These are phyloP conservation scores for Sphaceloma murrayae DNA, from an alignment of 2,329 filamentous ascomycete genomes.

Conservation along the genomic window DNA sequence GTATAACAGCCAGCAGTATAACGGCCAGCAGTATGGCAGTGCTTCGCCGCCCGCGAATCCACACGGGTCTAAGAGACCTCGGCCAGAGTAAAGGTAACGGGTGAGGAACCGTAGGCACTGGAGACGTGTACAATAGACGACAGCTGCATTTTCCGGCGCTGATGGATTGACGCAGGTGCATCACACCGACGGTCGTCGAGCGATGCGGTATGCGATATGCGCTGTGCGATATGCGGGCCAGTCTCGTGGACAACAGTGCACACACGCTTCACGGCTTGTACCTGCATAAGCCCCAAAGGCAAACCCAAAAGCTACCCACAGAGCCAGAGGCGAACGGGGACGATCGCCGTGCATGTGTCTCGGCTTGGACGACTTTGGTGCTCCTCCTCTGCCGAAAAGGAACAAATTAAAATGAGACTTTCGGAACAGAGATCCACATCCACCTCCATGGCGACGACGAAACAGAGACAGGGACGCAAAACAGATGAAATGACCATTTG, in stretches of 20 bases:
- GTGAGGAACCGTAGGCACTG: neutral
- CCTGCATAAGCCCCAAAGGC: slow-evolving; percentile 6
- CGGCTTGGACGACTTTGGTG: slow-evolving; percentile 4
- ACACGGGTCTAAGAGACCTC: slow-evolving; percentile 19
- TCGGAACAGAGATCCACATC: slow-evolving; percentile 4
- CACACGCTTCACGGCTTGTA: neutral
- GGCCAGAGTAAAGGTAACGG: slow-evolving; percentile 18
- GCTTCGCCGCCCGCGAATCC: slow-evolving; percentile 17
- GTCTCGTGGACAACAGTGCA: neutral
- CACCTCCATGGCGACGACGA: neutral
- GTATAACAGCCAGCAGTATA: slow-evolving; percentile 66
- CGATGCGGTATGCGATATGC: too few relatives aligned
- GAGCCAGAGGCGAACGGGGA: too few relatives aligned
- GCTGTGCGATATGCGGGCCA: too few relatives aligned
- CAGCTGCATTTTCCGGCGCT: too few relatives aligned
- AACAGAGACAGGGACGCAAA: neutral
- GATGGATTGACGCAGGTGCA: too few relatives aligned
- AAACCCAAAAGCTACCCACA: neutral
- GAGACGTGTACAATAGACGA: too few relatives aligned
- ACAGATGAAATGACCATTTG: neutral
- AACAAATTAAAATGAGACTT: slow-evolving; percentile 10
- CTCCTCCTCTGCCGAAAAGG: slow-evolving; percentile 8
- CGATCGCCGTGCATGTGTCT: too few relatives aligned
- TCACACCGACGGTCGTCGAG: too few relatives aligned
- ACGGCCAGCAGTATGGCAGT: slow-evolving; percentile 58